Base-by-base conservation (phyloP, 179 eudicot genomes). In the Drosera spatulata region DNA sequence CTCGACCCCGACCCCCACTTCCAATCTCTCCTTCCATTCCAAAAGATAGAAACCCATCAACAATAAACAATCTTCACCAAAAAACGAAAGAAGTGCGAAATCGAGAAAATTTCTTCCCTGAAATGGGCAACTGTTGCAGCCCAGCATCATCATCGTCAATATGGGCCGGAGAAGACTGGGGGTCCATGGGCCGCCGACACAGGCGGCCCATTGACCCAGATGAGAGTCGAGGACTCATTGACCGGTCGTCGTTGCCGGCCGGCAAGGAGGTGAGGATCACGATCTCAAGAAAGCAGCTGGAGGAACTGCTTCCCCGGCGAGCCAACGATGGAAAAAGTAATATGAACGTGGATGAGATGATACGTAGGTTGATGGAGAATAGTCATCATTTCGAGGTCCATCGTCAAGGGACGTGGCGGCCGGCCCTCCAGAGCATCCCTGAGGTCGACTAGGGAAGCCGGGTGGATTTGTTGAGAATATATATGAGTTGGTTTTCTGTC, bases 281-380 rank as follows among this genome's bases (percentile, higher is more conserved):
- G 67, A 75, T 81, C 5, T 70, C 82, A 14, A 81, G 73, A 71
- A 73, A 66, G 50, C 73, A 78, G 53, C 56, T 81, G 37, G 62
- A 33, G 50, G 62, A 22, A 5, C 39, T 11, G 43, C 44, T 56
- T 22, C 1, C 33, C 33, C 33, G 33, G 33, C 33, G 33, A 22
- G 33, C 33, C 33, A 22, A 22, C 33, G 44, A 15, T 10, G 62
- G 11, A 4, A 13, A 14, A 53, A 62, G 48, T 51, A 71, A 37
- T 48, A 37, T 61, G 53, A 47, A 53, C 53, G 75, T 48, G 7
- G 60, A 53, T 33, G 64, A 64, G 60, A 46, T 70, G 41, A 53
- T 77, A 63, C 72, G 64, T 57, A 73, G 66, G 10, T 10, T 77
- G 60, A 73, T 73, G 55, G 75, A 73, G 64, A 65, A 64, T 40